A percentile compares a stretch with the other conserved stretches of the same genome.
Evolutionary conservation across 805 yeast species (phyloP).

Genomic region (Zygotorulaspora florentina): DNA sequence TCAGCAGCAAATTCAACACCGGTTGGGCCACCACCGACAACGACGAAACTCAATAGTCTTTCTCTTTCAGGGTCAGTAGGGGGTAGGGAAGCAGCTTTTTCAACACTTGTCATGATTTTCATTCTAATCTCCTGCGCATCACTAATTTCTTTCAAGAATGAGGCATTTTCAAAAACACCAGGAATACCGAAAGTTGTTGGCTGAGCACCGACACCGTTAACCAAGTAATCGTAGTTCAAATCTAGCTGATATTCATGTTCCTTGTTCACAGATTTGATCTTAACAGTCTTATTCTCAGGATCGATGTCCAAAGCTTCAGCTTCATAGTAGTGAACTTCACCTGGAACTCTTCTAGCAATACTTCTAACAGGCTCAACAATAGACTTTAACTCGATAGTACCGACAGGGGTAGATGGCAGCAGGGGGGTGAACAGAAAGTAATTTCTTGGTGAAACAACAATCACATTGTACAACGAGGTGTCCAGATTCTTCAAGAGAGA

Average conservation of each 20-base stretch:
- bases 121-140: slow-evolving; percentile 83
- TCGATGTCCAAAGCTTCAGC: slow-evolving; percentile 87
- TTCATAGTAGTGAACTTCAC: slow-evolving; percentile 78
- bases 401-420: slow-evolving; percentile 91
- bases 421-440: slow-evolving; percentile 95
- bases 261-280: slow-evolving; percentile 53
- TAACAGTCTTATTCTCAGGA: slow-evolving; percentile 59
- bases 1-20: slow-evolving; percentile 98
- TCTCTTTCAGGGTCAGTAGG: slow-evolving; percentile 70
- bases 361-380: slow-evolving; percentile 91
- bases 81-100: slow-evolving; percentile 80
- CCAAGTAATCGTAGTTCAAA: slow-evolving; percentile 72
- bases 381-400: slow-evolving; percentile 84
- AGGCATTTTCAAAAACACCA: slow-evolving; percentile 85
- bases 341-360: slow-evolving; percentile 72
- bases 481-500: slow-evolving; percentile 80
- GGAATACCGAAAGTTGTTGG: slow-evolving; percentile 94
- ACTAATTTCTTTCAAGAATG: slow-evolving; percentile 83
- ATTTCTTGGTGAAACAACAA: slow-evolving; percentile 89
- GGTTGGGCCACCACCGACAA: slow-evolving; percentile 98
- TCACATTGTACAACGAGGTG: slow-evolving; percentile 81
- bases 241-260: slow-evolving; percentile 44
- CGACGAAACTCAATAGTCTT: slow-evolving; percentile 80
- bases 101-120: slow-evolving; percentile 80
- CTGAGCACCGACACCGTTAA: slow-evolving; percentile 92